These are phyloP conservation scores for Cenchrus fungigraminus DNA, from an alignment of 176 grass and related monocot species.

Conservation along the genomic window DNA sequence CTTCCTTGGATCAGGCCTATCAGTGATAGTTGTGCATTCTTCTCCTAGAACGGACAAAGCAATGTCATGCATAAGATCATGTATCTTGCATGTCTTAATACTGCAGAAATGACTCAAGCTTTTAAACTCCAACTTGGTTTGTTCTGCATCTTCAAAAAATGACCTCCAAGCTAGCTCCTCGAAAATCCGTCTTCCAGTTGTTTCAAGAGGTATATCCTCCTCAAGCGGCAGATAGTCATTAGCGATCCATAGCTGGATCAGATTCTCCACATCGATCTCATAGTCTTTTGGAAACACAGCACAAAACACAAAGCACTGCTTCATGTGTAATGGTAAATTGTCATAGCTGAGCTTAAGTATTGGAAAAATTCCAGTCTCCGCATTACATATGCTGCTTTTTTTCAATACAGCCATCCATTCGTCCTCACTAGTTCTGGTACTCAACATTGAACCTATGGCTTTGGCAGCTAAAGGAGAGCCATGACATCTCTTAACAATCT, in stretches of 20 bases:
- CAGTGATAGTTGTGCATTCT: no score
- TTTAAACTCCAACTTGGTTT: neutral
- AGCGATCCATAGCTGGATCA: neutral
- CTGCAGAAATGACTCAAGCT: neutral
- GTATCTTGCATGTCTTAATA: no score
- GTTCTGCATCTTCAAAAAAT: constrained; percentile 9
- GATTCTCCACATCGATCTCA: neutral
- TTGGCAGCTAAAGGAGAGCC: neutral
- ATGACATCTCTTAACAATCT: neutral
- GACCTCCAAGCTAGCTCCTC: constrained; percentile 1
- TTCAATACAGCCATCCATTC: neutral
- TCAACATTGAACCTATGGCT: neutral
- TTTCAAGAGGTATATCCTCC: neutral
- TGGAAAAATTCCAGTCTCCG: neutral
- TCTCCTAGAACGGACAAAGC: no score
- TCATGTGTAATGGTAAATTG: neutral
- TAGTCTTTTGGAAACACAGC: neutral
- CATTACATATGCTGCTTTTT: neutral
- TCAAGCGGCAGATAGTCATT: neutral
- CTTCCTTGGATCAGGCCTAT: no score
- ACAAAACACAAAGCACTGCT: neutral
- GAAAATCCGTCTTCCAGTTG: neutral
- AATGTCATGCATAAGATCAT: no score
- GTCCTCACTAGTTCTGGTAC: neutral
- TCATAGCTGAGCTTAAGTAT: neutral